Conservation (phyloP, 257 asterid species). For the Cordia subcordata region DNA sequence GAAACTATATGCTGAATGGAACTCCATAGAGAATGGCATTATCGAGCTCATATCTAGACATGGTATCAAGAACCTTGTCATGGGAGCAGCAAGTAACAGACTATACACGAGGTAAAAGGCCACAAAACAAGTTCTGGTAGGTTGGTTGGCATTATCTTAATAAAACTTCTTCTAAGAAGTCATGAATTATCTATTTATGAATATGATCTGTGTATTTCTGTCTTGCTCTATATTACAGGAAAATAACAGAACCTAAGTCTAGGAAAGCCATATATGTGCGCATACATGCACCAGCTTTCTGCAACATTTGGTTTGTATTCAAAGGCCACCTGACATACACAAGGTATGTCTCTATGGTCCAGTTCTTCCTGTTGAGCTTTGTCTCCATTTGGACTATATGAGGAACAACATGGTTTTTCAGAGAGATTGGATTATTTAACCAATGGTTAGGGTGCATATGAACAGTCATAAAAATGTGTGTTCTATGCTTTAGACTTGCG, state of each 20-base stretch:
- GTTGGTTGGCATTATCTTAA: too few relatives aligned
- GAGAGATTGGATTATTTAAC: neutral
- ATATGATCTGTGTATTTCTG: neutral
- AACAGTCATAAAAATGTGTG: neutral
- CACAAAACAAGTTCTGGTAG: neutral
- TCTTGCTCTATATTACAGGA: slow-evolving; percentile 41
- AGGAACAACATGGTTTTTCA: neutral
- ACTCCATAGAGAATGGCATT: slow-evolving; percentile 2
- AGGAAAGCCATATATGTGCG: slow-evolving; percentile 77
- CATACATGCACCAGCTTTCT: slow-evolving; percentile 63
- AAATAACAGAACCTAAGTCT: slow-evolving; percentile 66
- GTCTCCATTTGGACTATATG: neutral
- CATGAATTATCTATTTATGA: neutral
- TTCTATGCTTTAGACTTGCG: too few relatives aligned
- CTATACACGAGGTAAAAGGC: neutral
- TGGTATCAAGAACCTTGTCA: neutral
- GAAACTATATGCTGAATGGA: neutral
- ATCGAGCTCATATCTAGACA: neutral
- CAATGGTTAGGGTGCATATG: neutral
- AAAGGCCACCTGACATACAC: slow-evolving; percentile 66
- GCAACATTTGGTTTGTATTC: slow-evolving; percentile 82
- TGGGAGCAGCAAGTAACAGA: slow-evolving; percentile 1
- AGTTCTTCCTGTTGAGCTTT: slow-evolving; percentile 10
- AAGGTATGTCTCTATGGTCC: slow-evolving; percentile 42
- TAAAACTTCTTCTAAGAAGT: neutral